These are phyloP conservation scores for Echinosophora koreensis DNA, from an alignment of 306 rosid genomes.

Conservation along the genomic window DNA sequence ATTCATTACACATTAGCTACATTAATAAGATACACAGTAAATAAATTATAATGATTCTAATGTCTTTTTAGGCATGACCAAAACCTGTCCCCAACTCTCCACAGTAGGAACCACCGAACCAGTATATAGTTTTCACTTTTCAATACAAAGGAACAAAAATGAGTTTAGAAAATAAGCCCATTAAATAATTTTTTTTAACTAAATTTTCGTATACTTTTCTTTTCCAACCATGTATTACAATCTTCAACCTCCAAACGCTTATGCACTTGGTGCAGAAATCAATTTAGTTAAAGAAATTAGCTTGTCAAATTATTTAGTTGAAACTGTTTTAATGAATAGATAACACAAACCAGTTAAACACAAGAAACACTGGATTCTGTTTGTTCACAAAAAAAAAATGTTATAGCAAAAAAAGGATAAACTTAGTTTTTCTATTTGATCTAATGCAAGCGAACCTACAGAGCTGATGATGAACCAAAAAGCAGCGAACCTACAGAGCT, in stretches of 20 bases:
- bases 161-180: not conserved
- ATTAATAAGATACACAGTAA: not conserved
- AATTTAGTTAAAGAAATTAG: conserved; percentile 14
- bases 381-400: not conserved
- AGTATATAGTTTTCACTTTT: conserved; percentile 3
- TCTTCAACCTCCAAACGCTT: conserved; percentile 1
- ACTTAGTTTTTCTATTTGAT: not conserved
- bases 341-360: not conserved
- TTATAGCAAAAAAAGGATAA: not conserved
- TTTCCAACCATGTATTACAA: not conserved
- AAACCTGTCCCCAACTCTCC: not conserved
- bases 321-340: not conserved
- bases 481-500: too few species aligned
- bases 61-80: conserved; percentile 5
- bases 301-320: not conserved
- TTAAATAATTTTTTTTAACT: not conserved
- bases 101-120: not conserved
- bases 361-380: conserved; percentile 8
- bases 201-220: not conserved
- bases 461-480: not conserved
- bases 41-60: not conserved
- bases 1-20: conserved; percentile 5
- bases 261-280: not conserved
- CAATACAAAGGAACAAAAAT: not conserved
- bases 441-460: not conserved